Evolutionary conservation across 306 rosid genomes (phyloP), one percentile per base, ranked within the genome.

Genomic region (Oemleria cerasiformis): DNA sequence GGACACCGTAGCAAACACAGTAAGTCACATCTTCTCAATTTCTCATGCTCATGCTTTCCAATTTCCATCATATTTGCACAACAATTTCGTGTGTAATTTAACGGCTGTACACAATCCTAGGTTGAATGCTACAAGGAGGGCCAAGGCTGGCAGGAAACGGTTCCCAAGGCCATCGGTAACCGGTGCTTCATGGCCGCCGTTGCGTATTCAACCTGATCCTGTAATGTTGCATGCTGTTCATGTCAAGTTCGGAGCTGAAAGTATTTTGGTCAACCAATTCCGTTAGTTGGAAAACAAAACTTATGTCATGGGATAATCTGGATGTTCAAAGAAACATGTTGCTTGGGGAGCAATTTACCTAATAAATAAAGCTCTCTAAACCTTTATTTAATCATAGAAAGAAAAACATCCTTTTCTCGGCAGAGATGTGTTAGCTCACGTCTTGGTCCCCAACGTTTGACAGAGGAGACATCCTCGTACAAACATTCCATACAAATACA

Each of bases 51-150:
- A 13, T 55, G 4, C 42, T 38, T 23, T 48, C 17, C 41, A n/a
- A 41, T 63, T 21, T 45, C 19, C 21, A 20, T 65, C 13, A 49
- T 30, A 16, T 4, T 9, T 21, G 42, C 11, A 30, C 38, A 30
- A 30, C 9, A 19, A 14, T 49, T 60, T 1, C 43, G 14, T 36
- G 39, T 7, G 48, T 61, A 51, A 44, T 73, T 9, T 47, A 42
- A 65, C 47, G 6, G 66, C 61, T 60, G 40, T 34, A 45, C 71
- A 50, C 14, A 39, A 13, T 68, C 73, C 42, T 83, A 90, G 98
- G 88, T 90, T 78, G 98, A 90, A 78, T 74, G 6, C 73, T 93
- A 82, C 74, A 87, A 83, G 66, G 96, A 81, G 66, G 93, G 90
- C 8, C 66, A 38, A 49, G 93, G 88, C 20, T 92, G 97, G 97